phyloP scores from a whole-genome alignment of 345 rosid species.

The Gossypium arboreum region DNA sequence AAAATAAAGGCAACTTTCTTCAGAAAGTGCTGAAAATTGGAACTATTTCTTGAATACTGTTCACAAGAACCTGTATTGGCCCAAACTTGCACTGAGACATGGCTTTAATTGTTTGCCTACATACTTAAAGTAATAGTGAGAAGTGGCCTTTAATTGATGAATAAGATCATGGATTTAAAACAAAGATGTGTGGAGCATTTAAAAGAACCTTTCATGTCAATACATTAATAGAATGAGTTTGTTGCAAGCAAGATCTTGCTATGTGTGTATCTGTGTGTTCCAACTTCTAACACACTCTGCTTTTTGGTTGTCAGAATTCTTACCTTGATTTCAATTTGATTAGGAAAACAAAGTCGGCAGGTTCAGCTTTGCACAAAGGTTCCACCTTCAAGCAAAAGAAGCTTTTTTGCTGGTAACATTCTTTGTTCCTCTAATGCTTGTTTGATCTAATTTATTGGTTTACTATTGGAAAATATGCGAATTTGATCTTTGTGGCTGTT shows the following conservation, averaged over 20 bases:
- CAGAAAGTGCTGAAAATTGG: neutral
- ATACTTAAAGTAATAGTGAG: neutral
- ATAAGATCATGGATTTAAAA: neutral
- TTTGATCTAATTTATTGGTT: neutral
- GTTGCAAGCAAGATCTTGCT: neutral
- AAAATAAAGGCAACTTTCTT: neutral
- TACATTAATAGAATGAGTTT: slow-evolving; percentile 9
- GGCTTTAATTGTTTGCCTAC: neutral
- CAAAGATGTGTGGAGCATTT: slow-evolving; percentile 1
- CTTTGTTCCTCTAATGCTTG: neutral
- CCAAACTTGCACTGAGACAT: neutral
- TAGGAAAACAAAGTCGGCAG: slow-evolving; percentile 81
- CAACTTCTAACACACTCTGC: neutral
- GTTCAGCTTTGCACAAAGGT: slow-evolving; percentile 70
- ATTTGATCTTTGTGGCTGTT: neutral
- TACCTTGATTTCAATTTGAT: slow-evolving; percentile 19
- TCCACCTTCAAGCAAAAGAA: slow-evolving; percentile 70
- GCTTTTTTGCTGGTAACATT: slow-evolving; percentile 48
- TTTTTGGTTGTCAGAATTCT: slow-evolving; percentile 16
- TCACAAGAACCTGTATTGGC: neutral
- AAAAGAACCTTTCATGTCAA: neutral
- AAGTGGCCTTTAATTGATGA: neutral
- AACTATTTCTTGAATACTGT: neutral
- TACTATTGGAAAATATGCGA: neutral
- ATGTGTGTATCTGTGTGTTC: neutral